Percentiles rank a stretch among this genome's conserved stretches.
These are phyloP conservation scores for Kitagawia praeruptora DNA, from an alignment of 129 eudicot species.

Conservation along the genomic window DNA sequence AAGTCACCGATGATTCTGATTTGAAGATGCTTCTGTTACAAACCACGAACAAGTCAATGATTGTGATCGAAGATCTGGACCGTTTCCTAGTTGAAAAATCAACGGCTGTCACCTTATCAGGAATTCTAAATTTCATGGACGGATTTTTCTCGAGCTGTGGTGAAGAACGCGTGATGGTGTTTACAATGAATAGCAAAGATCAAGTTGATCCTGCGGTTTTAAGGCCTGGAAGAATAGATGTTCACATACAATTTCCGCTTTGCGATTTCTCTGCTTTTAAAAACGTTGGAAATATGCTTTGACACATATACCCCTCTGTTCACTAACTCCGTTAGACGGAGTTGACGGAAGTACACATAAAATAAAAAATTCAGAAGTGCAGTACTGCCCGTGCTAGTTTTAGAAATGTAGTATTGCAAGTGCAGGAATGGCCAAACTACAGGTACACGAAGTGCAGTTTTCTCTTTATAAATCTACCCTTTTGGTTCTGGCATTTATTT, in stretches of 20 bases:
- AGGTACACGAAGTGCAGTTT: no score
- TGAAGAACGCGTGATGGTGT: slow-evolving; percentile 86
- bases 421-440: no score
- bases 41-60: slow-evolving; percentile 68
- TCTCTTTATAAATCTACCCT: no score
- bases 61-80: slow-evolving; percentile 57
- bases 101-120: slow-evolving; percentile 24
- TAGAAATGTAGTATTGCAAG: no score
- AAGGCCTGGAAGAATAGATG: slow-evolving; percentile 85
- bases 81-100: slow-evolving; percentile 10
- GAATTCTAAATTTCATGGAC: slow-evolving; percentile 76
- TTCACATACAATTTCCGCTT: slow-evolving; percentile 64
- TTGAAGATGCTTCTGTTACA: slow-evolving; percentile 62
- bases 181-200: slow-evolving; percentile 61
- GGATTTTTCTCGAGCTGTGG: slow-evolving; percentile 72
- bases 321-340: no score
- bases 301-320: no score
- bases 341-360: no score
- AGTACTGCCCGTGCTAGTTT: no score
- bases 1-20: slow-evolving; percentile 51
- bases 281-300: no score
- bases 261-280: slow-evolving; percentile 78
- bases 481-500: no score
- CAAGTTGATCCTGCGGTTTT: slow-evolving; percentile 52
- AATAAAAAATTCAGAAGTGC: no score